Evolutionary conservation across 2,329 filamentous ascomycete genomes (phyloP).

Genomic region (Cercospora nicotianae): DNA sequence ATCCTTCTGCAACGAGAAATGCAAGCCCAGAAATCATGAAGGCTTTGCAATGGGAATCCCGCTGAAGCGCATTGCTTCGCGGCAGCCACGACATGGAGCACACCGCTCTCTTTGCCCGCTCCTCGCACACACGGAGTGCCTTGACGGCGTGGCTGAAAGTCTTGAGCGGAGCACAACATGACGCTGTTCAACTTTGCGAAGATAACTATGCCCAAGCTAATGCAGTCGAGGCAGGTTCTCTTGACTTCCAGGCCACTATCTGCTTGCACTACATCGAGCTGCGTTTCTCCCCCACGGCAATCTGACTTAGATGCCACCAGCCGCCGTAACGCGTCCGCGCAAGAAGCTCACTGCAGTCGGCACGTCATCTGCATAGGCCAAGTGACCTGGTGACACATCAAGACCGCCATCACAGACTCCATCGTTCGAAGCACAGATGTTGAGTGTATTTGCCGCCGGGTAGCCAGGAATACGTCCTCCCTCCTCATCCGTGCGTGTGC

Average conservation of each 20-base stretch:
- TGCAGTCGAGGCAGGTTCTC: background rate
- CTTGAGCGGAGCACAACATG: background rate
- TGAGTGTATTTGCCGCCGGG: constrained; percentile 32
- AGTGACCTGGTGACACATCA: constrained; percentile 3
- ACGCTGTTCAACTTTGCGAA: background rate
- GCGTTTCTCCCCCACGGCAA: background rate
- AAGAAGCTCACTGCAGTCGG: constrained; percentile 4
- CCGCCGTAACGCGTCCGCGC: background rate
- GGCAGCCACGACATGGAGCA: background rate
- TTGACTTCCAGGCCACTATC: background rate
- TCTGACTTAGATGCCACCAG: background rate
- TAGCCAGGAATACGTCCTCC: constrained; percentile 38
- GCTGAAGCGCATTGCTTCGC: background rate
- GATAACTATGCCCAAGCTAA: background rate
- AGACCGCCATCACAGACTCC: constrained; percentile 9
- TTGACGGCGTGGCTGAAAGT: background rate
- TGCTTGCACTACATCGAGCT: background rate
- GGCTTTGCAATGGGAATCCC: background rate
- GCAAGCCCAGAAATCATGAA: background rate
- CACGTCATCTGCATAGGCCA: background rate
- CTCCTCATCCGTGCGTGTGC: constrained; percentile 42
- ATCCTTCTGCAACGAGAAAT: background rate
- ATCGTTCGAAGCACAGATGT: constrained; percentile 9
- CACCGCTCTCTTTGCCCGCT: background rate
- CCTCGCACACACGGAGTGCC: background rate